Conservation (phyloP, 2,329 filamentous ascomycete genomes). For the Alternaria gansuensis region DNA sequence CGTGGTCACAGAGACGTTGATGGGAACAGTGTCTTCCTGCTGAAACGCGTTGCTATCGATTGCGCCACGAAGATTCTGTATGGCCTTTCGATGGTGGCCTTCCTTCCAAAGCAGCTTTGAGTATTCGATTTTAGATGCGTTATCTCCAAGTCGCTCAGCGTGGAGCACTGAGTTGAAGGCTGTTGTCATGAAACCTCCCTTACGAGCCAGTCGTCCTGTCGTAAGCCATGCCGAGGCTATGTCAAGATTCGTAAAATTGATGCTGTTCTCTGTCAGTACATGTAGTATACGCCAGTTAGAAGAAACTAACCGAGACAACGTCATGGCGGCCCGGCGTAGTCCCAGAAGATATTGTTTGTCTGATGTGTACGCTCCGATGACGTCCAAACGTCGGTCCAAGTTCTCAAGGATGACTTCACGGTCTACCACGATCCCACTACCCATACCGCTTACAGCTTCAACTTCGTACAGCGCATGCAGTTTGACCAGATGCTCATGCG, state of each 20-base stretch:
- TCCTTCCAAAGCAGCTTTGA: constrained; percentile 93
- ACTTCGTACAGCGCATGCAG: constrained; percentile 89
- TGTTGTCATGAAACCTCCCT: constrained; percentile 81
- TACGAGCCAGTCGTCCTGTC: constrained; percentile 84
- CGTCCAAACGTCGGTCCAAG: constrained; percentile 80
- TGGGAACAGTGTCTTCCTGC: constrained; percentile 51
- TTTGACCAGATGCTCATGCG: constrained; percentile 84
- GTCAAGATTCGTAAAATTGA: constrained; percentile 72
- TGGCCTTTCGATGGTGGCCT: constrained; percentile 91
- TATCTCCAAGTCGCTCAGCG: constrained; percentile 83
- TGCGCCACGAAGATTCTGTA: constrained; percentile 86
- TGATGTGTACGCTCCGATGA: constrained; percentile 85
- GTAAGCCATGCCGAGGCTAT: constrained; percentile 86
- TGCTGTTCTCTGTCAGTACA: constrained; percentile 43
- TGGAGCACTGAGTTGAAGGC: constrained; percentile 95
- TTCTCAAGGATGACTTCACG: constrained; percentile 57
- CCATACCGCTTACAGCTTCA: constrained; percentile 71
- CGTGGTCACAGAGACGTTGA: constrained; percentile 51
- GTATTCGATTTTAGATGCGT: constrained; percentile 91
- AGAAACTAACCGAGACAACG: constrained; percentile 69
- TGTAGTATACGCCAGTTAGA: not conserved
- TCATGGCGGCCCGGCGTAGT: constrained; percentile 86
- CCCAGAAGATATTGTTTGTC: constrained; percentile 96
- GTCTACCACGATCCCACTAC: constrained; percentile 49
- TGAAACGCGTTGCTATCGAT: constrained; percentile 83